Percentiles rank a stretch among this genome's conserved stretches.
Conservation (phyloP, 768 basidiomycete species). For the Russula compacta region DNA sequence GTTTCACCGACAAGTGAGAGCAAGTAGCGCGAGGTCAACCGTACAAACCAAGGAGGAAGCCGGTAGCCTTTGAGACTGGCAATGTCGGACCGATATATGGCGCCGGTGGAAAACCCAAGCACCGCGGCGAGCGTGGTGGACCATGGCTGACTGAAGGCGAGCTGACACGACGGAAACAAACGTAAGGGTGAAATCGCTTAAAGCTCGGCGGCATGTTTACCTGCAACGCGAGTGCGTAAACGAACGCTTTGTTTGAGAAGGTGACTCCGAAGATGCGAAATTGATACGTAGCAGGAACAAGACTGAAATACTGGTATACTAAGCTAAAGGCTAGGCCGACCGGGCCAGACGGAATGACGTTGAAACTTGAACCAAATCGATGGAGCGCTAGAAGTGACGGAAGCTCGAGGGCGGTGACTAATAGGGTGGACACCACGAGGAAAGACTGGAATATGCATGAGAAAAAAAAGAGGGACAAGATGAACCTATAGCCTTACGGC, state of each 20-base stretch:
- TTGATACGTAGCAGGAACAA: slow-evolving; percentile 67
- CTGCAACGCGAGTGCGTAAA: slow-evolving; percentile 64
- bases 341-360: slow-evolving; percentile 68
- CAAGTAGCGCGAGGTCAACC: slow-evolving; percentile 48
- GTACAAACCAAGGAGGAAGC: slow-evolving; percentile 49
- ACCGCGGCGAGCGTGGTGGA: slow-evolving; percentile 52
- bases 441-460: slow-evolving; percentile 52
- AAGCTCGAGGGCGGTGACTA: slow-evolving; percentile 64
- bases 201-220: slow-evolving; percentile 31
- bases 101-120: slow-evolving; percentile 61
- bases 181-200: background rate
- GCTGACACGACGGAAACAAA: slow-evolving; percentile 32
- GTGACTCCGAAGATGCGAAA: slow-evolving; percentile 68
- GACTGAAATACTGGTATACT: slow-evolving; percentile 72
- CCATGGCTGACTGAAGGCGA: slow-evolving; percentile 59
- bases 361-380: slow-evolving; percentile 45
- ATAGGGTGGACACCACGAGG: slow-evolving; percentile 51
- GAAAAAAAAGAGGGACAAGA: slow-evolving; percentile 1
- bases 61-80: slow-evolving; percentile 74
- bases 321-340: slow-evolving; percentile 69
- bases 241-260: slow-evolving; percentile 67
- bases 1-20: slow-evolving; percentile 60
- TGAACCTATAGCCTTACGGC: slow-evolving; percentile 45
- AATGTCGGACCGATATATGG: slow-evolving; percentile 77
- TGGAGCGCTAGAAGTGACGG: slow-evolving; percentile 54